Percentiles rank a stretch among this genome's conserved stretches.
Evolutionary conservation across 345 rosid species (phyloP).

Genomic region (Eucalyptus tenuipes): DNA sequence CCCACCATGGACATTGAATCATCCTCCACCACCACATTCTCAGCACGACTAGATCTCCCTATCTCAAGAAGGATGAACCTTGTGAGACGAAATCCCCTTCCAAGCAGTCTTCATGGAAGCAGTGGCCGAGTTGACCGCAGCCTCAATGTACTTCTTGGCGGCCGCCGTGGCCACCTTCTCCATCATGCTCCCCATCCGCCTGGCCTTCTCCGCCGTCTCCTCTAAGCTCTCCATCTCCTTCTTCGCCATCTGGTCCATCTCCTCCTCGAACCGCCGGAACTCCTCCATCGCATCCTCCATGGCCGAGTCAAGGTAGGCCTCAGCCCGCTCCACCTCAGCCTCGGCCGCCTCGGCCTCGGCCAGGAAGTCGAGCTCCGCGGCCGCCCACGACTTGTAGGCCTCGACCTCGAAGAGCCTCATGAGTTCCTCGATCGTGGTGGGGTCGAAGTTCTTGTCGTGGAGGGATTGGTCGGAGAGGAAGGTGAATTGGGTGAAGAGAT

Average conservation of each 20-base stretch:
- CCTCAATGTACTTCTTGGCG: constrained; percentile 59
- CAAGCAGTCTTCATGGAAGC: constrained; percentile 76
- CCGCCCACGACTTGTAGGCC: constrained; percentile 80
- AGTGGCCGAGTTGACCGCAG: constrained; percentile 68
- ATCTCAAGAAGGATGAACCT: constrained; percentile 69
- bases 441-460: constrained; percentile 61
- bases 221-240: constrained; percentile 28
- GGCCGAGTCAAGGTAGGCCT: constrained; percentile 46
- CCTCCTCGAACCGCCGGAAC: constrained; percentile 50
- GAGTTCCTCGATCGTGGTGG: constrained; percentile 59
- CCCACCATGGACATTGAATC: background rate
- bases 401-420: constrained; percentile 79
- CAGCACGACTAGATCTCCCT: background rate
- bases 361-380: constrained; percentile 35
- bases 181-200: constrained; percentile 42
- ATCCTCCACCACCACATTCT: background rate
- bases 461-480: constrained; percentile 65
- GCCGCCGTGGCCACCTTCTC: constrained; percentile 57
- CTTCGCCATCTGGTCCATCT: constrained; percentile 45
- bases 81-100: constrained; percentile 43
- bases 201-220: constrained; percentile 47
- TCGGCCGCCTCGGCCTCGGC: constrained; percentile 38
- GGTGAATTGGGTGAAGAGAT: constrained; percentile 62
- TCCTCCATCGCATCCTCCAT: constrained; percentile 82
- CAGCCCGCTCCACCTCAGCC: constrained; percentile 31